A percentile compares a stretch with the other conserved stretches of the same genome.
These are phyloP conservation scores for Trebouxia sp. DNA, from an alignment of 139 green algal genomes.

Conservation along the genomic window DNA sequence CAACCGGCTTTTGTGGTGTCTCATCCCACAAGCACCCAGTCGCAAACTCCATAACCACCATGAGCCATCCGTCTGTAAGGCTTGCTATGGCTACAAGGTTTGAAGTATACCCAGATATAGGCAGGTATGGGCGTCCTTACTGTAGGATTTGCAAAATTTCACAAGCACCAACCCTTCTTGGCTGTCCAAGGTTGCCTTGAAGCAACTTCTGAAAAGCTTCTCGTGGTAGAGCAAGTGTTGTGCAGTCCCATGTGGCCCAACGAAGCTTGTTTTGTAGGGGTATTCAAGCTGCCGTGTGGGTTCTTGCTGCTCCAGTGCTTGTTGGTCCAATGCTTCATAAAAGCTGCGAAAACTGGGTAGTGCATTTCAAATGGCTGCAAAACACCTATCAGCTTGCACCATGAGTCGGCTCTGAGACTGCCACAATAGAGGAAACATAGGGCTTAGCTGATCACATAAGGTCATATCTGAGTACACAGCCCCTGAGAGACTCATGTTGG, in stretches of 20 bases:
- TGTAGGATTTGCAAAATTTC: conserved; percentile 18
- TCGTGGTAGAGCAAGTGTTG: conserved; percentile 7
- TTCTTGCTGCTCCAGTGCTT: conserved; percentile 2
- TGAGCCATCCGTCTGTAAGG: conserved; percentile 11
- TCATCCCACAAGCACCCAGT: conserved; percentile 17
- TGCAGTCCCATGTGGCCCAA: conserved; percentile 2
- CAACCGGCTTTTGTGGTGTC: conserved; percentile 7
- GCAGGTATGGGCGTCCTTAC: conserved; percentile 2
- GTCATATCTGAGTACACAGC: conserved; percentile 12
- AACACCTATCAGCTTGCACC: conserved; percentile 11
- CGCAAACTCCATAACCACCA: conserved; percentile 13
- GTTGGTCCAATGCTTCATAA: conserved; percentile 17
- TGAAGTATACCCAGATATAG: conserved; percentile 14
- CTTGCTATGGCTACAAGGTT: conserved; percentile 18
- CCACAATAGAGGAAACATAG: conserved; percentile 9
- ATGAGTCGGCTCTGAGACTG: conserved; percentile 6
- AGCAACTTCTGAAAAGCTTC: conserved; percentile 10
- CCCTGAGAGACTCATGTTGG: conserved; percentile 12
- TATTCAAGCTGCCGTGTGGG: conserved; percentile 11
- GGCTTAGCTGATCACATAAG: conserved; percentile 13
- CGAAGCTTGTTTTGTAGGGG: conserved; percentile 13
- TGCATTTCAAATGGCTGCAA: conserved; percentile 8
- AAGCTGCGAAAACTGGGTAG: conserved; percentile 10
- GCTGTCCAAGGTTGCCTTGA: conserved; percentile 17
- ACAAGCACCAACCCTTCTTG: conserved; percentile 18